Evolutionary conservation across 495 filamentous ascomycete species (phyloP).

Genomic region (Daldinia childiae): DNA sequence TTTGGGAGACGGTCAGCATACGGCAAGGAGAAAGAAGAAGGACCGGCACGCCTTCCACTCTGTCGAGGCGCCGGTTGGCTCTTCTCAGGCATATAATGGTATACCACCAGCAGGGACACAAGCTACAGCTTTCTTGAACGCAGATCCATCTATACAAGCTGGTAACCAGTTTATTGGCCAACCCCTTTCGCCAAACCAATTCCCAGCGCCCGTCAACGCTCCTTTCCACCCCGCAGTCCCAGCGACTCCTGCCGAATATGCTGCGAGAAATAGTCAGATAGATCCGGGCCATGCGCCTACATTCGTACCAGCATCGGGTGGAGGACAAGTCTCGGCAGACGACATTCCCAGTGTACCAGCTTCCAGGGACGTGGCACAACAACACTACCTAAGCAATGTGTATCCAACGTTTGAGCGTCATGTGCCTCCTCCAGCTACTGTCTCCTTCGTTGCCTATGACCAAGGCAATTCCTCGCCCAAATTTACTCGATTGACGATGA

Average conservation of each 20-base stretch:
- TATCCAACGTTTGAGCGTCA: conserved; percentile 96
- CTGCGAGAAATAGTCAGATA: conserved; percentile 57
- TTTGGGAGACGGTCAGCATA: conserved; percentile 65
- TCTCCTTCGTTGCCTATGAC: conserved; percentile 90
- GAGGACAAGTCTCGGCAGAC: conserved; percentile 86
- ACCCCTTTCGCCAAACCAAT: conserved; percentile 53
- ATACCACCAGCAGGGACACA: conserved; percentile 68
- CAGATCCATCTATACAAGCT: conserved; percentile 57
- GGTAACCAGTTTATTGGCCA: conserved; percentile 43
- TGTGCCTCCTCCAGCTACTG: conserved; percentile 85
- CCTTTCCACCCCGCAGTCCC: conserved; percentile 65
- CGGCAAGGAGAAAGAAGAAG: conserved; percentile 83
- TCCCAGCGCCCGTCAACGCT: conserved; percentile 67
- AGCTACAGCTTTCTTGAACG: conserved; percentile 74
- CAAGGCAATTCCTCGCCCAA: conserved; percentile 98
- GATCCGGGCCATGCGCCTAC: conserved; percentile 47
- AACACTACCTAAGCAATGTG: conserved; percentile 84
- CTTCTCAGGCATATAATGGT: conserved; percentile 72
- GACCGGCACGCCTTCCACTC: conserved; percentile 92
- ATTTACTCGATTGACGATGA: conserved; percentile 88
- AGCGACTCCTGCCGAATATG: conserved; percentile 65
- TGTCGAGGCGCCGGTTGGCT: conserved; percentile 73
- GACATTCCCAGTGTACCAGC: conserved; percentile 92
- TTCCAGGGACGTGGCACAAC: conserved; percentile 80
- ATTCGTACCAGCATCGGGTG: conserved; percentile 61